Percentiles rank a stretch among this genome's conserved stretches.
Evolutionary conservation across 441 rosid species (phyloP).

Genomic region (Gossypium davidsonii): DNA sequence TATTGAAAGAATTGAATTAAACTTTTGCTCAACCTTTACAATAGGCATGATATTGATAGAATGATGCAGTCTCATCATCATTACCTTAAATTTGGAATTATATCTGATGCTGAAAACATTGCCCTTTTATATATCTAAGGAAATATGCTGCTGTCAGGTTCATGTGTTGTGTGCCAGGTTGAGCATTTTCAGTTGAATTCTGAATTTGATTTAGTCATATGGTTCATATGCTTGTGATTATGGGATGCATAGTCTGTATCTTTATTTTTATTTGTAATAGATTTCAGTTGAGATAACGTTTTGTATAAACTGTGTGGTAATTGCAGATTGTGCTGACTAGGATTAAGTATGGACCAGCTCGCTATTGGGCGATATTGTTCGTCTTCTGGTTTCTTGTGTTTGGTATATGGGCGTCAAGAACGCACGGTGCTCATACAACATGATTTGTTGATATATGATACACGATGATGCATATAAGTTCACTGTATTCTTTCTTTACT

Average conservation of each 20-base stretch:
- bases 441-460: constrained; percentile 19
- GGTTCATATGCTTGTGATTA: constrained; percentile 5
- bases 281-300: not conserved
- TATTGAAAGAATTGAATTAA: not conserved
- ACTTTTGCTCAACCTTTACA: not conserved
- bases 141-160: not conserved
- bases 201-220: not conserved
- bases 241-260: not conserved
- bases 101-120: not conserved
- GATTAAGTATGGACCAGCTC: constrained; percentile 91
- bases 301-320: constrained; percentile 5
- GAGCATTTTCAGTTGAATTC: not conserved
- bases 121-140: not conserved
- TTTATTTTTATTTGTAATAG: not conserved
- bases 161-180: not conserved
- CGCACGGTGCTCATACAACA: constrained; percentile 49
- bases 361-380: constrained; percentile 90
- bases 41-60: not conserved
- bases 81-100: not conserved
- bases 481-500: constrained; percentile 2
- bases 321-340: constrained; percentile 83
- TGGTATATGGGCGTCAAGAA: constrained; percentile 89
- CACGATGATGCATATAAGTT: constrained; percentile 7
- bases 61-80: not conserved
- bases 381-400: constrained; percentile 96